Evolutionary conservation across 768 basidiomycete genomes (phyloP).

Genomic region (Termitomyces sp.): DNA sequence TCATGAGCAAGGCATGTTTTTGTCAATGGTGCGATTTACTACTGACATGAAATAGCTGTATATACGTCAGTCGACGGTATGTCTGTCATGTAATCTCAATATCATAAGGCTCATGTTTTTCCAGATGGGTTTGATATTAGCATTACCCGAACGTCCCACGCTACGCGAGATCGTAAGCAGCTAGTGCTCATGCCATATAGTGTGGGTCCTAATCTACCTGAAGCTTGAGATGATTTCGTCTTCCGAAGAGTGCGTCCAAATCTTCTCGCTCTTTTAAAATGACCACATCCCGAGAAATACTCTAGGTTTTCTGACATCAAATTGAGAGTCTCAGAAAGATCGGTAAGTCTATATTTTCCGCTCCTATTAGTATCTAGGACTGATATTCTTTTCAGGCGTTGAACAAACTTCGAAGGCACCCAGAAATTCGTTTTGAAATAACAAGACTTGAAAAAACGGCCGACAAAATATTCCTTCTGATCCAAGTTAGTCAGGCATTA

Average conservation of each 20-base stretch:
- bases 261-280: background rate
- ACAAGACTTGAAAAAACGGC: constrained; percentile 63
- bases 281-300: background rate
- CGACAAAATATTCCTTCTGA: constrained; percentile 78
- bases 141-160: constrained; percentile 46
- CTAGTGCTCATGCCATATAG: constrained; percentile 2
- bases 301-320: constrained; percentile 62
- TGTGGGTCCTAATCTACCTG: constrained; percentile 1
- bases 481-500: constrained; percentile 49
- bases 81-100: constrained; percentile 9
- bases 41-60: constrained; percentile 51
- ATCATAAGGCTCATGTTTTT: background rate
- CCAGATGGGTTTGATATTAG: constrained; percentile 66
- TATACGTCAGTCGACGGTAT: constrained; percentile 63
- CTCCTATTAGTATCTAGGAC: background rate
- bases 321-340: constrained; percentile 72
- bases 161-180: constrained; percentile 64
- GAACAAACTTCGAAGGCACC: constrained; percentile 63
- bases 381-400: constrained; percentile 31
- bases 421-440: constrained; percentile 76
- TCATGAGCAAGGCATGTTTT: constrained; percentile 73
- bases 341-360: constrained; percentile 29
- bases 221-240: constrained; percentile 62
- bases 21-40: background rate
- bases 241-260: constrained; percentile 56